phyloP scores from a whole-genome alignment of 2,329 filamentous ascomycete genomes.

The Ophiostoma ulmi region DNA sequence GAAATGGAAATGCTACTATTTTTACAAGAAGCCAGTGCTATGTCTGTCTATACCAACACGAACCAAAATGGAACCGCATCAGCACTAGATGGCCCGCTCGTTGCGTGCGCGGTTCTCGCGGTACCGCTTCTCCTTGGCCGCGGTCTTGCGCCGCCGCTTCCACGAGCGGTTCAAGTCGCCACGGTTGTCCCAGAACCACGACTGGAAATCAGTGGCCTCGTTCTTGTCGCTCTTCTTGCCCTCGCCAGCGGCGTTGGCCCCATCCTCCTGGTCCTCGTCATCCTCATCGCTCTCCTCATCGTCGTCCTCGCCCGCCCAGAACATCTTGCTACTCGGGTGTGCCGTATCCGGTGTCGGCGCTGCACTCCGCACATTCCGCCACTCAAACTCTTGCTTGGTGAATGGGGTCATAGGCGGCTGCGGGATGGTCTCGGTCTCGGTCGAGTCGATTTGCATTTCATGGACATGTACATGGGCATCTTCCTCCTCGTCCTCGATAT shows the following conservation, averaged over 20 bases:
- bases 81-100: slow-evolving; percentile 37
- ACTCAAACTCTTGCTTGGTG: slow-evolving; percentile 71
- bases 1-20: not conserved
- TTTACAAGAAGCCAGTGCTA: not conserved
- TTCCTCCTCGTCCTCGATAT: slow-evolving; percentile 40
- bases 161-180: slow-evolving; percentile 61
- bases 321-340: slow-evolving; percentile 55
- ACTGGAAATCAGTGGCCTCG: slow-evolving; percentile 52
- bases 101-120: slow-evolving; percentile 53
- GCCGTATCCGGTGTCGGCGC: slow-evolving; percentile 94
- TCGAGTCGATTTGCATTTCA: slow-evolving; percentile 35
- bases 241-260: slow-evolving; percentile 24
- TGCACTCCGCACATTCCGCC: slow-evolving; percentile 71
- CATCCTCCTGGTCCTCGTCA: slow-evolving; percentile 34
- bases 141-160: slow-evolving; percentile 59
- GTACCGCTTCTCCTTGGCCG: slow-evolving; percentile 61
- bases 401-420: slow-evolving; percentile 71
- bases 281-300: slow-evolving; percentile 41
- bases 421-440: slow-evolving; percentile 19
- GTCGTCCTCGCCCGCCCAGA: slow-evolving; percentile 38
- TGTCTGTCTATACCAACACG: not conserved
- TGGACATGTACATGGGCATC: slow-evolving; percentile 33
- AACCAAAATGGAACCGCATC: not conserved
- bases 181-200: slow-evolving; percentile 64
- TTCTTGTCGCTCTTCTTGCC: slow-evolving; percentile 22